Evolutionary conservation across 208 protist species (phyloP).

Genomic region (Wallacemonas sp.): DNA sequence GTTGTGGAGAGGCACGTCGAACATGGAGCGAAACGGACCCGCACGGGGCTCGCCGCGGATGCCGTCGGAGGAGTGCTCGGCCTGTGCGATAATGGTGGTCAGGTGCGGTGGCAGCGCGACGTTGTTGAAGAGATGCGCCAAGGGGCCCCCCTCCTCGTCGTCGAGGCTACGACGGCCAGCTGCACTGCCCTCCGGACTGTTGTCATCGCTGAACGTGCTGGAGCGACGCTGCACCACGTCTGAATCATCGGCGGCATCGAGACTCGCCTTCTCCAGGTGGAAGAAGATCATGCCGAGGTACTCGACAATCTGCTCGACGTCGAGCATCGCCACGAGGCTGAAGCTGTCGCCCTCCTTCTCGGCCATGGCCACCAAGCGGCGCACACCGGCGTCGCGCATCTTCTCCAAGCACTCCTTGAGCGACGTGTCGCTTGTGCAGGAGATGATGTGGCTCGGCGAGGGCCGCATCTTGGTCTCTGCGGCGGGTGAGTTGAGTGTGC

Average conservation of each 20-base stretch:
- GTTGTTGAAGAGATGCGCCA: slow-evolving; percentile 29
- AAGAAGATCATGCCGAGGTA: slow-evolving; percentile 85
- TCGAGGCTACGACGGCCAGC: neutral
- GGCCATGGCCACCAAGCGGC: slow-evolving; percentile 62
- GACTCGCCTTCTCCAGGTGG: slow-evolving; percentile 56
- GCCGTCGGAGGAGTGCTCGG: slow-evolving; percentile 33
- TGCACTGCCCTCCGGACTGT: slow-evolving; percentile 13
- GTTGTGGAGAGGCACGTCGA: slow-evolving; percentile 77
- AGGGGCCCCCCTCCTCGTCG: slow-evolving; percentile 10
- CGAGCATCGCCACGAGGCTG: slow-evolving; percentile 72
- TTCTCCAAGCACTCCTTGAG: slow-evolving; percentile 69
- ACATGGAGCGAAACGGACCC: slow-evolving; percentile 71
- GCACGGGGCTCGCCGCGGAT: slow-evolving; percentile 44
- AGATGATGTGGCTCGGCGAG: slow-evolving; percentile 34
- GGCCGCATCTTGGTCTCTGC: neutral
- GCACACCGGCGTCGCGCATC: slow-evolving; percentile 58
- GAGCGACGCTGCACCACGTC: neutral
- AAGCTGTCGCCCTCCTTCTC: slow-evolving; percentile 71
- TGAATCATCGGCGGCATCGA: slow-evolving; percentile 6
- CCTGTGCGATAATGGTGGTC: slow-evolving; percentile 52
- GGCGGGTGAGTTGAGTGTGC: slow-evolving; percentile 16
- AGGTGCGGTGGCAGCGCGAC: slow-evolving; percentile 61
- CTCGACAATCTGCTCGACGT: slow-evolving; percentile 84
- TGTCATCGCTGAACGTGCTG: neutral
- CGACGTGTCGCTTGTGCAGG: slow-evolving; percentile 67